phyloP scores from a whole-genome alignment of 306 rosid genomes.

The Cicer pinnatifidum region DNA sequence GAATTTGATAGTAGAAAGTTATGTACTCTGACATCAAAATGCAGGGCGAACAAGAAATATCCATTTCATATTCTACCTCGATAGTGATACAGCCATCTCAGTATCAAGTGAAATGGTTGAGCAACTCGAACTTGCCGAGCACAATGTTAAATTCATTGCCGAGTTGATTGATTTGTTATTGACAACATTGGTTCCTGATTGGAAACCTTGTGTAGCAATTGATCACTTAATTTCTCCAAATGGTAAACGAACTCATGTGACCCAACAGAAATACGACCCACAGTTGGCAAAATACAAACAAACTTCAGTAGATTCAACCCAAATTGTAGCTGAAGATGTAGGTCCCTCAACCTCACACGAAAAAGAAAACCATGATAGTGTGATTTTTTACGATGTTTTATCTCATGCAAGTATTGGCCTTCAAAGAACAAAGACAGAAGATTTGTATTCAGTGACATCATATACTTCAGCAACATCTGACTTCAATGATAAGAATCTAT shows the following conservation, averaged over 20 bases:
- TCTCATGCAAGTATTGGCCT: slow-evolving; percentile 36
- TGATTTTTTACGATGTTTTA: slow-evolving; percentile 17
- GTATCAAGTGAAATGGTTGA: slow-evolving; percentile 35
- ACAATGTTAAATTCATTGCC: slow-evolving; percentile 8
- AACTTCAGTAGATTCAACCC: background rate
- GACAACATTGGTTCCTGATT: slow-evolving; percentile 25
- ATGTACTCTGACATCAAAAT: slow-evolving; percentile 1
- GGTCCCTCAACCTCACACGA: slow-evolving; percentile 17
- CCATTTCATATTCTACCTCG: slow-evolving; percentile 32
- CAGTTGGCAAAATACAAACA: slow-evolving; percentile 9
- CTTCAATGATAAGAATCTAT: slow-evolving; percentile 22
- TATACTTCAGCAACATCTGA: slow-evolving; percentile 44
- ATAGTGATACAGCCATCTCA: slow-evolving; percentile 25
- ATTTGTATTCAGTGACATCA: slow-evolving; percentile 43
- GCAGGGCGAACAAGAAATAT: slow-evolving; percentile 37
- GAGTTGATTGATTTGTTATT: slow-evolving; percentile 32
- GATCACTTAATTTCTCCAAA: slow-evolving; percentile 34
- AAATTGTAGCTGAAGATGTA: background rate
- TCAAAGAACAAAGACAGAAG: slow-evolving; percentile 37
- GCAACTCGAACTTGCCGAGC: slow-evolving; percentile 34
- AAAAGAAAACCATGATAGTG: slow-evolving; percentile 24
- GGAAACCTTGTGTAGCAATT: slow-evolving; percentile 34
- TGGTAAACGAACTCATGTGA: background rate
- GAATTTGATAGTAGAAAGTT: background rate
- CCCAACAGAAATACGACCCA: background rate